A percentile compares a stretch with the other conserved stretches of the same genome.
Conservation (phyloP, 345 rosid species). For the Pugionium dolabratum region DNA sequence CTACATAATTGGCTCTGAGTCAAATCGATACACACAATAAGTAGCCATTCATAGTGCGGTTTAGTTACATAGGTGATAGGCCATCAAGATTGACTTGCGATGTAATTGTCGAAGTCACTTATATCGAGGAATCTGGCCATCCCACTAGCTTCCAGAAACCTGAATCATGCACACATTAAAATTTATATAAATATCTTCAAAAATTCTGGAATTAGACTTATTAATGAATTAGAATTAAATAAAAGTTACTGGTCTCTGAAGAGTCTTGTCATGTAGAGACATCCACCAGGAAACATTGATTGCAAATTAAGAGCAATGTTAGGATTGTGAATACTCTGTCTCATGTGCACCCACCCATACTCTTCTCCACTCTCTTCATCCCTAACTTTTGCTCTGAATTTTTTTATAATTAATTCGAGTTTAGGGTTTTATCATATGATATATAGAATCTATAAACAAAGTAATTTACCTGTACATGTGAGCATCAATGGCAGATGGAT, state of each 20-base stretch:
- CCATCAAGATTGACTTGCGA: constrained; percentile 36
- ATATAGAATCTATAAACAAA: constrained; percentile 1
- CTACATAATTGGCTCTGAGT: background rate
- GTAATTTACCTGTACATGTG: constrained; percentile 76
- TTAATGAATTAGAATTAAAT: background rate
- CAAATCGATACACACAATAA: background rate
- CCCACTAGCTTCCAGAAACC: constrained; percentile 70
- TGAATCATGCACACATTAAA: constrained; percentile 44
- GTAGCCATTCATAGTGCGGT: too few relatives aligned
- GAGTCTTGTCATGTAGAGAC: constrained; percentile 52
- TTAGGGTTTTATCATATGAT: background rate
- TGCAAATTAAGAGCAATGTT: constrained; percentile 82
- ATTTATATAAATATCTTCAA: too few relatives aligned
- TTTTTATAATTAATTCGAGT: background rate
- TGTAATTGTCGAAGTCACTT: constrained; percentile 55
- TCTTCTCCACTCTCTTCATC: constrained; percentile 57
- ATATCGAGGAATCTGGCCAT: constrained; percentile 60
- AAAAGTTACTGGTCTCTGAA: constrained; percentile 57
- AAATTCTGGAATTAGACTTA: too few relatives aligned
- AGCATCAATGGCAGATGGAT: constrained; percentile 77
- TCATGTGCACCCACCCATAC: constrained; percentile 76
- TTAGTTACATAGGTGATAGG: too few relatives aligned
- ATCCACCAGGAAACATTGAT: constrained; percentile 65
- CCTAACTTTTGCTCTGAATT: constrained; percentile 64
- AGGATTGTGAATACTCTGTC: constrained; percentile 96